Evolutionary conservation across 1,284 basidiomycete species (phyloP).

Genomic region (Ganoderma multipileum): DNA sequence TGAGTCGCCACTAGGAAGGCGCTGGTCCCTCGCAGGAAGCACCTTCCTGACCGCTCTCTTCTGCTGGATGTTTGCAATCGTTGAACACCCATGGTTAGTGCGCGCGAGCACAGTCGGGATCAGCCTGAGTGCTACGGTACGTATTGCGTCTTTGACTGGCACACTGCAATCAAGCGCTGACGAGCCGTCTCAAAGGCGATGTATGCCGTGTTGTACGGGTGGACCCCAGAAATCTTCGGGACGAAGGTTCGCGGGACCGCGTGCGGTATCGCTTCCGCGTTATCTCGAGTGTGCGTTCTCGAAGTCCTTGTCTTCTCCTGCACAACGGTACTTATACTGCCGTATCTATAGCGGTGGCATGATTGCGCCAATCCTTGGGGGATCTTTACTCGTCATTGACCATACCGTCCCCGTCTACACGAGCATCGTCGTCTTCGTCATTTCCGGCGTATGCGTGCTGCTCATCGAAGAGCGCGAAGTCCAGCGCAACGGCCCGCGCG

Average conservation of each 20-base stretch:
- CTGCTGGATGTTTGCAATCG: slow-evolving; percentile 77
- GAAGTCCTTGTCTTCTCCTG: neutral
- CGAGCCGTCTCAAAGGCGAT: slow-evolving; percentile 60
- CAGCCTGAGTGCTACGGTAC: slow-evolving; percentile 80
- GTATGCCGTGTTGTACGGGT: slow-evolving; percentile 91
- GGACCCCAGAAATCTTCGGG: slow-evolving; percentile 91
- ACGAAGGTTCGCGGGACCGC: slow-evolving; percentile 91
- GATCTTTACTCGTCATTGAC: slow-evolving; percentile 76
- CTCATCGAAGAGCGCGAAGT: slow-evolving; percentile 54
- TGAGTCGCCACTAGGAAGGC: slow-evolving; percentile 79
- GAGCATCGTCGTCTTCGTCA: slow-evolving; percentile 73
- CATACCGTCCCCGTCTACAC: slow-evolving; percentile 82
- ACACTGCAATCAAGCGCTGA: neutral
- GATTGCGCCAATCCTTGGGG: slow-evolving; percentile 88
- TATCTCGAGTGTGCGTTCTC: slow-evolving; percentile 83
- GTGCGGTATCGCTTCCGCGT: slow-evolving; percentile 88
- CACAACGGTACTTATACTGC: slow-evolving; percentile 15
- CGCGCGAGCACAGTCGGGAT: slow-evolving; percentile 84
- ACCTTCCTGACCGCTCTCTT: slow-evolving; percentile 85
- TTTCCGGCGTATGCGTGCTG: slow-evolving; percentile 74
- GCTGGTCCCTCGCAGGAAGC: slow-evolving; percentile 80
- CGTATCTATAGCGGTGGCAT: slow-evolving; percentile 77
- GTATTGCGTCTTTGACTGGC: slow-evolving; percentile 32
- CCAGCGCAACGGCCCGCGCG: slow-evolving; percentile 30
- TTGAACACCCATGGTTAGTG: slow-evolving; percentile 67